These are phyloP conservation scores for Cyclotella cryptica DNA, from an alignment of 108 stramenopile species.

Conservation along the genomic window DNA sequence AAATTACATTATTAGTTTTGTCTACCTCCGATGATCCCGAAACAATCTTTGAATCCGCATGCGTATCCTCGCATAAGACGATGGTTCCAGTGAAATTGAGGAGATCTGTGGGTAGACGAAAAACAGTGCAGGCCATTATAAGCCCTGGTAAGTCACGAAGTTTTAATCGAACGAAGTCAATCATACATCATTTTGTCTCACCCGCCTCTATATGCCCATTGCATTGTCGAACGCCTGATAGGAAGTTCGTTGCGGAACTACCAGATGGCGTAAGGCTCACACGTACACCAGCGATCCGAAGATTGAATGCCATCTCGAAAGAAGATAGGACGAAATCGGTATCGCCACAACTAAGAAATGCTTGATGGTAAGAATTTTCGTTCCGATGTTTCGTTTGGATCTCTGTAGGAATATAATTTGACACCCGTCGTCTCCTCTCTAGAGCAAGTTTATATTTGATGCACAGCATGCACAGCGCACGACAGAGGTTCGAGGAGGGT, in stretches of 20 bases:
- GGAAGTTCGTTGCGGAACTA: neutral
- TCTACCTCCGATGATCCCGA: neutral
- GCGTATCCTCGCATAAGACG: neutral
- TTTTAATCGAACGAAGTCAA: too few species aligned
- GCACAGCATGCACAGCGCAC: too few species aligned
- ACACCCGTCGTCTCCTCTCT: too few species aligned
- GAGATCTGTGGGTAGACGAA: neutral
- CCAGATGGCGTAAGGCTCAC: conserved; percentile 19
- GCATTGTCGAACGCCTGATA: conserved; percentile 11
- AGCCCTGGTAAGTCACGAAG: too few species aligned
- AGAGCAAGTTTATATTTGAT: too few species aligned
- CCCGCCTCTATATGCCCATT: conserved; percentile 23
- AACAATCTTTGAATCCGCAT: neutral
- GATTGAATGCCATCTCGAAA: conserved; percentile 22
- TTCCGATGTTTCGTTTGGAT: too few species aligned
- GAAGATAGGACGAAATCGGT: neutral
- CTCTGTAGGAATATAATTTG: too few species aligned
- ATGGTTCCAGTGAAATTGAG: conserved; percentile 28
- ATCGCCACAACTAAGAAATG: too few species aligned
- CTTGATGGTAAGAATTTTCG: too few species aligned
- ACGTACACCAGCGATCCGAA: conserved; percentile 19
- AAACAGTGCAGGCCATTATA: too few species aligned
- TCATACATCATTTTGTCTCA: neutral
- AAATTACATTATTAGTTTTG: neutral
- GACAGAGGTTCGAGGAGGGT: too few species aligned